Conservation (phyloP, 2,329 filamentous ascomycete genomes). For the Ophiostoma himal-ulmi region DNA sequence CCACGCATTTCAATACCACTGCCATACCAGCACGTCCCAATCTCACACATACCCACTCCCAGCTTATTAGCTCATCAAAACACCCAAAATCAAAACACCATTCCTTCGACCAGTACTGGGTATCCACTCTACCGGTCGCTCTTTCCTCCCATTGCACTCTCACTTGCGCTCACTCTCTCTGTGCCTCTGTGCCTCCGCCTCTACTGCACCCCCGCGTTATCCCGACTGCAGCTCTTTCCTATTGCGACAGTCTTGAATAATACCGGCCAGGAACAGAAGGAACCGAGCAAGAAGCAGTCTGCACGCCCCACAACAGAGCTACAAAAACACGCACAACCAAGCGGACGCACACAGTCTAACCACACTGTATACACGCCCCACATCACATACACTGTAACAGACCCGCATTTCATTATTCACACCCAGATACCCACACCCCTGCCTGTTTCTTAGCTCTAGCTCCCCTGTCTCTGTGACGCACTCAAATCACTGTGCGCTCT, state of each 20-base stretch:
- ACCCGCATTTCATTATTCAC: slow-evolving; percentile 5
- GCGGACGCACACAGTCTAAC: background rate
- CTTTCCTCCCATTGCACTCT: slow-evolving; percentile 9
- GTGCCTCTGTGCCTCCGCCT: background rate
- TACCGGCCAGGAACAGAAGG: background rate
- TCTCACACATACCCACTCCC: slow-evolving; percentile 24
- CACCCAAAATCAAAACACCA: slow-evolving; percentile 23
- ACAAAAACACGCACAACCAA: slow-evolving; percentile 16
- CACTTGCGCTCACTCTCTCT: slow-evolving; percentile 4
- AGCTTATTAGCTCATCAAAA: slow-evolving; percentile 21
- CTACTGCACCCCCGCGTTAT: slow-evolving; percentile 23
- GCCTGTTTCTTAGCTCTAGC: slow-evolving; percentile 4
- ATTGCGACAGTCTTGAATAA: slow-evolving; percentile 2
- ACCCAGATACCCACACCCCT: slow-evolving; percentile 5
- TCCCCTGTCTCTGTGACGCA: slow-evolving; percentile 14
- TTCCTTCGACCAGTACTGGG: background rate
- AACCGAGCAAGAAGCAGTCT: background rate
- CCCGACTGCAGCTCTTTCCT: slow-evolving; percentile 19
- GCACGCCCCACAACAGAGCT: background rate
- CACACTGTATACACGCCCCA: slow-evolving; percentile 15
- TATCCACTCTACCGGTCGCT: background rate
- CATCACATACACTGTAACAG: background rate
- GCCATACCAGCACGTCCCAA: slow-evolving; percentile 23
- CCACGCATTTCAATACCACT: slow-evolving; percentile 14
- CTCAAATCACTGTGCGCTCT: background rate